A percentile compares a stretch with the other conserved stretches of the same genome.
phyloP scores from a whole-genome alignment of 495 filamentous ascomycete genomes.

The Podospora didyma region DNA sequence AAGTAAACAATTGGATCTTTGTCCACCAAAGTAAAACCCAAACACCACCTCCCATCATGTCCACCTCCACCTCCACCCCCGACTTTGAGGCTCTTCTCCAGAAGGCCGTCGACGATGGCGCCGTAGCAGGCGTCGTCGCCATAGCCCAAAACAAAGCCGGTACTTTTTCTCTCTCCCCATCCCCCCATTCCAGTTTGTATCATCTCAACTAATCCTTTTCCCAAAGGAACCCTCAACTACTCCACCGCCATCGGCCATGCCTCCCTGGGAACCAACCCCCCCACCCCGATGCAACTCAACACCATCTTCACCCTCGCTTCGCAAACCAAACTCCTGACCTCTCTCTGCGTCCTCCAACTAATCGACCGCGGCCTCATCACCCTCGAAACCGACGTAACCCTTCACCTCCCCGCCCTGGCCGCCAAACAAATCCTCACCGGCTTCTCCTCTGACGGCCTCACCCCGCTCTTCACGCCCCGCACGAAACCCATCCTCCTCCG shows the following conservation, averaged over 20 bases:
- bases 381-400: slow-evolving; percentile 30
- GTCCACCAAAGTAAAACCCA: too few species aligned
- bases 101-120: slow-evolving; percentile 18
- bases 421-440: slow-evolving; percentile 21
- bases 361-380: slow-evolving; percentile 30
- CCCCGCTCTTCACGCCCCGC: slow-evolving; percentile 17
- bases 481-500: slow-evolving; percentile 28
- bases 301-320: slow-evolving; percentile 29
- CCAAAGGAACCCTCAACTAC: slow-evolving; percentile 25
- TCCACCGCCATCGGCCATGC: slow-evolving; percentile 13
- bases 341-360: slow-evolving; percentile 30
- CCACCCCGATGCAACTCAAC: slow-evolving; percentile 14
- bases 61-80: background rate
- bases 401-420: slow-evolving; percentile 30
- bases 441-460: slow-evolving; percentile 18
- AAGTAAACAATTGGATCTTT: too few species aligned
- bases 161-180: slow-evolving; percentile 3
- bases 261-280: slow-evolving; percentile 6
- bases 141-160: slow-evolving; percentile 24
- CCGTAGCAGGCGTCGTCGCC: slow-evolving; percentile 22
- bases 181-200: background rate
- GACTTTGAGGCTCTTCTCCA: slow-evolving; percentile 18
- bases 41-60: too few species aligned
- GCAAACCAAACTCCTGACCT: slow-evolving; percentile 34
- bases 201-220: background rate